Percentiles rank a stretch among this genome's conserved stretches.
phyloP scores from a whole-genome alignment of 1,139 yeast genomes.

The Yamadazyma kanchanaburiensis region DNA sequence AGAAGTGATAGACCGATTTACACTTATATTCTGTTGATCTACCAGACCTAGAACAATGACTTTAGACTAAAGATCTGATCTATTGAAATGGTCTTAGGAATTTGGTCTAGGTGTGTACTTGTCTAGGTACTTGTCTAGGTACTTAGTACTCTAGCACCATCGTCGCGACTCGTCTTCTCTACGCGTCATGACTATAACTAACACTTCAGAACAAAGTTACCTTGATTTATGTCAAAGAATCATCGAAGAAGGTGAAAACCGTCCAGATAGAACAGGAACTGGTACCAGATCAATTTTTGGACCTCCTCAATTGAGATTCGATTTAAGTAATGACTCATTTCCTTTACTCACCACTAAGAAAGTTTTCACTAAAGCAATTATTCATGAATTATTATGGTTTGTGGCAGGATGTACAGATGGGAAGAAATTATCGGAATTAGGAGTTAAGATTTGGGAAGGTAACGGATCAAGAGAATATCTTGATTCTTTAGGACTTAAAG shows the following conservation, averaged over 20 bases:
- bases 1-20: no score
- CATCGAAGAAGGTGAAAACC: constrained; percentile 77
- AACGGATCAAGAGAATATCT: constrained; percentile 94
- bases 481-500: constrained; percentile 74
- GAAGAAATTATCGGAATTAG: constrained; percentile 68
- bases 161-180: neutral
- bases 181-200: constrained; percentile 24
- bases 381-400: constrained; percentile 91
- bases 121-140: no score
- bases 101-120: no score
- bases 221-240: constrained; percentile 77
- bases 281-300: constrained; percentile 90
- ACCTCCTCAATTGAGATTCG: constrained; percentile 92
- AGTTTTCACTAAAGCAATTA: constrained; percentile 85
- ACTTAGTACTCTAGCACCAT: no score
- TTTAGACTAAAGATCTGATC: no score
- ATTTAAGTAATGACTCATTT: constrained; percentile 64
- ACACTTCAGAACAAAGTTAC: constrained; percentile 75
- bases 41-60: no score
- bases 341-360: constrained; percentile 92
- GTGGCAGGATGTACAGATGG: constrained; percentile 89
- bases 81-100: no score
- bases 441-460: constrained; percentile 97
- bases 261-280: constrained; percentile 97
- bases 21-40: no score